Base-by-base conservation (phyloP, 257 asterid species). In the Paulownia fortunei region DNA sequence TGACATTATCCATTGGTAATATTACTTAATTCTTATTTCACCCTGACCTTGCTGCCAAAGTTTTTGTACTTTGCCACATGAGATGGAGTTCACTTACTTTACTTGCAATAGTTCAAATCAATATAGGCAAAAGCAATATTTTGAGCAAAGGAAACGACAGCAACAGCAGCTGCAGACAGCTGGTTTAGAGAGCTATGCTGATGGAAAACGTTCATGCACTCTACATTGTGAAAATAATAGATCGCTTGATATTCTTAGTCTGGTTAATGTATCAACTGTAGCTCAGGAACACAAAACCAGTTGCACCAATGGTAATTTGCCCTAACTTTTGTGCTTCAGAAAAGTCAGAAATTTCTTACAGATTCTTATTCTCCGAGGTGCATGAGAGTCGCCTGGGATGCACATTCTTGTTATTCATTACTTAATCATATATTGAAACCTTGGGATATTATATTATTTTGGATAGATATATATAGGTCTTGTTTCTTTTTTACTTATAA, bases 191-290 rank as follows among this genome's bases (percentile, higher is more conserved):
- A 83, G 78, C 64, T 68, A 66, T 82, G 79, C 80, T 62, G 90
- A 84, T 80, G 95, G 84, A 81, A 87, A 81, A 30, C 81, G 63
- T 18, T 66, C 80, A 59, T 76, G 79, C 81, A 74, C 75, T 69
- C 88, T 44, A 69, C 86, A 69, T 11, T 78, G 16, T 59, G 88
- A 86, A 72, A 83, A 84, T 71, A 86, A 67, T 63, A 82, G 89
- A 81, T 94, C 98, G 27, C 93, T 94, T 76, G 98, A 94, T 84
- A 81, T 92, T 77, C 91, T 92, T 74, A 87, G 98, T 88, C 89
- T 92, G 87, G 86, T 76, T 65, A 91, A 88, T 77, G 78, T 91
- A 81, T 82, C 97, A 68, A 76, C 89, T 30, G 83, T 72, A 58
- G 81, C 88, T 32, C 80, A 76, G 72, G 85, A 84, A 71, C 73